Percentiles rank a stretch among this genome's conserved stretches.
These are phyloP conservation scores for Globisporangium uncinulatum DNA, from an alignment of 352 stramenopile species.

Conservation along the genomic window DNA sequence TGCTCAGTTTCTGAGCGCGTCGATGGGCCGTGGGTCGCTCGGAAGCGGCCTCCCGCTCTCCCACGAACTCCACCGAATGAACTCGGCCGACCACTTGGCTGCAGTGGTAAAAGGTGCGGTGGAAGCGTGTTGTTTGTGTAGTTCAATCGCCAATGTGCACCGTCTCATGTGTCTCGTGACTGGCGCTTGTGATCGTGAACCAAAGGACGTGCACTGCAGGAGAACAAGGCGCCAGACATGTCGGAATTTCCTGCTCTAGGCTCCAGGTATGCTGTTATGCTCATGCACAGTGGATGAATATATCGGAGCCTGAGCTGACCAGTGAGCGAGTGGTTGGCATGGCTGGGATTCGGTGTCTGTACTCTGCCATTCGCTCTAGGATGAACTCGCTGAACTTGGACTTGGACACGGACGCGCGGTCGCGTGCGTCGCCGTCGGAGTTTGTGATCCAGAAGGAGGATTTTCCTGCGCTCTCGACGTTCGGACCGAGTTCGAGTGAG, in stretches of 20 bases:
- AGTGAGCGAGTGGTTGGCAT: too few relatives aligned
- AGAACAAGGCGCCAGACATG: constrained; percentile 79
- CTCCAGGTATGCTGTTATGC: constrained; percentile 28
- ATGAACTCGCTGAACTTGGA: constrained; percentile 61
- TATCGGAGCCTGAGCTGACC: background rate
- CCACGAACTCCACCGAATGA: constrained; percentile 62
- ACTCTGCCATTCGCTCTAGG: constrained; percentile 19
- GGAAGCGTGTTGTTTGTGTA: background rate
- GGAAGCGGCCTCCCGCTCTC: constrained; percentile 20
- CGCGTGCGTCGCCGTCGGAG: constrained; percentile 52
- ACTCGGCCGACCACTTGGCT: constrained; percentile 30
- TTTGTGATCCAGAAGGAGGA: constrained; percentile 88
- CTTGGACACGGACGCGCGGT: constrained; percentile 21
- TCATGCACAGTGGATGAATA: background rate
- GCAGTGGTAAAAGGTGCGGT: constrained; percentile 25
- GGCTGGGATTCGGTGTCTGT: too few relatives aligned
- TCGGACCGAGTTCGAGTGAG: constrained; percentile 36
- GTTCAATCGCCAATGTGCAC: background rate
- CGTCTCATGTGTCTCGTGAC: background rate
- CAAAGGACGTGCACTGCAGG: constrained; percentile 48
- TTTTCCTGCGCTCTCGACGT: constrained; percentile 76
- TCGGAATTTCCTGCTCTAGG: constrained; percentile 77
- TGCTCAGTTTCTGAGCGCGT: constrained; percentile 45
- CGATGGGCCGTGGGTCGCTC: constrained; percentile 25
- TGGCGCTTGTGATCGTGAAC: background rate